phyloP scores from a whole-genome alignment of 768 basidiomycete genomes.

The Lactarius hengduanensis region DNA sequence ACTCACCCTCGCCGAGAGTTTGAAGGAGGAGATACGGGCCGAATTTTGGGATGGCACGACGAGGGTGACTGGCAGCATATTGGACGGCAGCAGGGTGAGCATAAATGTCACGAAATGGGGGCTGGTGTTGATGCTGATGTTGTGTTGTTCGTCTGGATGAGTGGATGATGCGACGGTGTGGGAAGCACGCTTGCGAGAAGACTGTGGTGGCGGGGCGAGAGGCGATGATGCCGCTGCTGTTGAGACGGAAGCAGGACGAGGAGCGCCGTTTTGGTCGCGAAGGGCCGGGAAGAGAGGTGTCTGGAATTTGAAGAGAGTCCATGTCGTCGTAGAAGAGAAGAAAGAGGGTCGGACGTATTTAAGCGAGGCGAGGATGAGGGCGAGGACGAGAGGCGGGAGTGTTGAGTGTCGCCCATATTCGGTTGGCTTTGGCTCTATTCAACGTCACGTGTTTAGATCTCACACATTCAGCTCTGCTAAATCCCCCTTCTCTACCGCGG shows the following conservation, averaged over 20 bases:
- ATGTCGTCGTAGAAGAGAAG: slow-evolving; percentile 27
- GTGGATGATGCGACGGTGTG: slow-evolving; percentile 62
- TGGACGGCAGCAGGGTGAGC: slow-evolving; percentile 81
- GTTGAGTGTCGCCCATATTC: background rate
- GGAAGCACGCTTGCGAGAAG: slow-evolving; percentile 62
- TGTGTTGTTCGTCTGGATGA: slow-evolving; percentile 43
- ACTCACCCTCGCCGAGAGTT: slow-evolving; percentile 97
- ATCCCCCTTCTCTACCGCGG: slow-evolving; percentile 48
- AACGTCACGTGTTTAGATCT: slow-evolving; percentile 35
- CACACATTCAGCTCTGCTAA: slow-evolving; percentile 66
- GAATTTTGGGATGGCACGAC: slow-evolving; percentile 87
- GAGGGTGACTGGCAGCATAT: slow-evolving; percentile 79
- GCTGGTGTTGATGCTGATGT: slow-evolving; percentile 27
- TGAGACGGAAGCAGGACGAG: slow-evolving; percentile 60
- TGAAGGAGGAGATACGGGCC: slow-evolving; percentile 95
- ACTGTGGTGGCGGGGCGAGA: slow-evolving; percentile 38
- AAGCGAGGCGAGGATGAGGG: background rate
- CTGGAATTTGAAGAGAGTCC: slow-evolving; percentile 47
- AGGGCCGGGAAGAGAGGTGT: slow-evolving; percentile 43
- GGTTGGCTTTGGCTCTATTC: background rate
- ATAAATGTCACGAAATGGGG: slow-evolving; percentile 69
- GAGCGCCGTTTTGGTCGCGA: slow-evolving; percentile 43
- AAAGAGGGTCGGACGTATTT: background rate
- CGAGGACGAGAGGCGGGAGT: background rate
- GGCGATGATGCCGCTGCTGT: slow-evolving; percentile 52